phyloP scores from a whole-genome alignment of 1,284 basidiomycete genomes.

The Puccinia sorghi region DNA sequence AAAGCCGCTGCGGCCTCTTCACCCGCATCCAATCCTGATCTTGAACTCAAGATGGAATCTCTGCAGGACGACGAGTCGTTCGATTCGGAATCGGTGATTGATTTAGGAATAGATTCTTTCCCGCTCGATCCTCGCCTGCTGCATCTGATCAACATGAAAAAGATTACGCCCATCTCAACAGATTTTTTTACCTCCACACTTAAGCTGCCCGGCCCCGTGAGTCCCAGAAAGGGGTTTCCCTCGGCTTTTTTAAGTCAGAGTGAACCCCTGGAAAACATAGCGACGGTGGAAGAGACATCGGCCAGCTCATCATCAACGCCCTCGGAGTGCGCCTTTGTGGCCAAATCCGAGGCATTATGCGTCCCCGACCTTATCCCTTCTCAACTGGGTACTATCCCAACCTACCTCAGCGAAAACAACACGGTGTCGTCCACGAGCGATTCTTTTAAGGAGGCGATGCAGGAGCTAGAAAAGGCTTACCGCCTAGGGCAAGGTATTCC shows the following conservation, averaged over 20 bases:
- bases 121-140: slow-evolving; percentile 10
- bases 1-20: neutral
- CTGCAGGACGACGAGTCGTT: slow-evolving; percentile 5
- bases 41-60: neutral
- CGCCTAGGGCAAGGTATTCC: neutral
- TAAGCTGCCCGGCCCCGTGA: slow-evolving; percentile 6
- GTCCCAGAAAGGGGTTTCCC: slow-evolving; percentile 2
- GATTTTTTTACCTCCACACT: slow-evolving; percentile 16
- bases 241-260: neutral
- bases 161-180: too few species aligned
- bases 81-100: neutral
- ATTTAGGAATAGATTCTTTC: slow-evolving; percentile 5
- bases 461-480: slow-evolving; percentile 18
- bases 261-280: neutral
- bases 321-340: neutral
- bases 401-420: neutral
- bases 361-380: neutral
- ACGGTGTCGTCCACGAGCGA: neutral
- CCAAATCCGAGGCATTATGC: neutral
- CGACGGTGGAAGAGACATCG: neutral
- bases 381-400: slow-evolving; percentile 14
- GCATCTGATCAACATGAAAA: neutral
- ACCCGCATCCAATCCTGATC: neutral
- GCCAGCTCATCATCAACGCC: neutral
- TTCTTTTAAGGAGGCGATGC: slow-evolving; percentile 14